Evolutionary conservation across 345 rosid species (phyloP).

Genomic region (Luvunga scandens): DNA sequence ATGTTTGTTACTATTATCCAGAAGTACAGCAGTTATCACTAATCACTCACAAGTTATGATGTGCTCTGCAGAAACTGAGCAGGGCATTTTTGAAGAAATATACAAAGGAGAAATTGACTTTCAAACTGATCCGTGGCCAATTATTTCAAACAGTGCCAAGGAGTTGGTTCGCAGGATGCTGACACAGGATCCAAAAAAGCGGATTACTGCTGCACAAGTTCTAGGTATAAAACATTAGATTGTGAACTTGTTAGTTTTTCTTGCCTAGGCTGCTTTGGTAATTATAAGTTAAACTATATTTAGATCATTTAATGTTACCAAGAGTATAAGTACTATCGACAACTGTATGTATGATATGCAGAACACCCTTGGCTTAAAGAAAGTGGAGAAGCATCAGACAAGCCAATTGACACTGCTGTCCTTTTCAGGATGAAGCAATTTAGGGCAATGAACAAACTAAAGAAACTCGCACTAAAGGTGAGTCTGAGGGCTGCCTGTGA

Average conservation of each 20-base stretch:
- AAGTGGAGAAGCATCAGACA: slow-evolving; percentile 81
- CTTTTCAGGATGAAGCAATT: slow-evolving; percentile 92
- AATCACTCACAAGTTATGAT: background rate
- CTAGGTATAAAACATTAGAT: slow-evolving; percentile 42
- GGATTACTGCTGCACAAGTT: slow-evolving; percentile 70
- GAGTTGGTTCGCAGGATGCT: slow-evolving; percentile 77
- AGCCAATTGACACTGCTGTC: slow-evolving; percentile 88
- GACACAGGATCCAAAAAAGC: slow-evolving; percentile 60
- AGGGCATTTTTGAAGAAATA: slow-evolving; percentile 77
- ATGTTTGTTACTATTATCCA: background rate
- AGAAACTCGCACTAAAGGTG: slow-evolving; percentile 91
- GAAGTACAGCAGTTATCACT: background rate
- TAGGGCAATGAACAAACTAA: slow-evolving; percentile 90
- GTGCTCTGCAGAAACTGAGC: slow-evolving; percentile 57
- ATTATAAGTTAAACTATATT: background rate
- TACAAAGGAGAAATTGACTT: slow-evolving; percentile 72
- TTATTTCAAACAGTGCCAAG: slow-evolving; percentile 71
- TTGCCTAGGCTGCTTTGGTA: background rate
- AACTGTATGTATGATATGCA: slow-evolving; percentile 10
- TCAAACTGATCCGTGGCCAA: slow-evolving; percentile 75
- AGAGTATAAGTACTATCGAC: background rate
- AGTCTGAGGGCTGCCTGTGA: background rate
- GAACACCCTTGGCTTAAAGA: slow-evolving; percentile 76
- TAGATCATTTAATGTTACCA: too few species aligned
- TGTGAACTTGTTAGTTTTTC: background rate